Base-by-base conservation (phyloP, 495 filamentous ascomycete genomes). In the Aspergillus nanangensis region DNA sequence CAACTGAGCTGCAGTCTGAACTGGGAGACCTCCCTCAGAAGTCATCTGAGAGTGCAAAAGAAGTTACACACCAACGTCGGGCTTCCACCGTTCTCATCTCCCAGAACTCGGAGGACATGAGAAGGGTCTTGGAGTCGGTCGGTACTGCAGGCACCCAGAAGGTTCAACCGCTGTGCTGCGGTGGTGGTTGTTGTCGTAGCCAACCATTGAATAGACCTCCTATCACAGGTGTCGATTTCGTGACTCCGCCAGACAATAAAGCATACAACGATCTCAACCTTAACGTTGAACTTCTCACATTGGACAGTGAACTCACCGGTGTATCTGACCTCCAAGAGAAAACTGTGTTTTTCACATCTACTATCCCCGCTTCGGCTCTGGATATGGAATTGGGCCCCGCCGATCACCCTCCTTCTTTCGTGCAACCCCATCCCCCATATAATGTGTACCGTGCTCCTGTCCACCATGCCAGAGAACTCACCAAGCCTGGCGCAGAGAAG, bases 341-440 rank as follows among this genome's bases (percentile, higher is more conserved):
- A 63, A 89, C 79, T 0, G 73, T 88, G 4, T 84, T 78, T 2
- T 78, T 96, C 53, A 7, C 25, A 5, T 72, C 81, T 8, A 50
- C 76, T 5, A 46, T 70, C 54, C 60, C 72, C 36, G 45, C 68
- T 49, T 65, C 62, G 14, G 52, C 66, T 3, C 51, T 61, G 7
- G 56, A 72, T 33, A 41, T 64, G 31, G 25, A 61, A 21, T 23
- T 76, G 17, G 69, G 62, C 13, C 67, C 67, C 15, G 39, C 53
- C 5, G 62, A 73, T 42, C 82, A 90, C 60, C 91, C 93, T 13
- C 93, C 93, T 2, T 77, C 74, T 32, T 98, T 89, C 60, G 90
- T 97, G 41, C 87, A 93, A 52, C 93, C 93, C n/a, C 93, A 98
- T 58, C 88, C 87, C 29, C 93, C 93, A 1, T 89, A 95, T 62